Conservation (phyloP, 140 eudicot genomes). For the Oenanthe javanica region DNA sequence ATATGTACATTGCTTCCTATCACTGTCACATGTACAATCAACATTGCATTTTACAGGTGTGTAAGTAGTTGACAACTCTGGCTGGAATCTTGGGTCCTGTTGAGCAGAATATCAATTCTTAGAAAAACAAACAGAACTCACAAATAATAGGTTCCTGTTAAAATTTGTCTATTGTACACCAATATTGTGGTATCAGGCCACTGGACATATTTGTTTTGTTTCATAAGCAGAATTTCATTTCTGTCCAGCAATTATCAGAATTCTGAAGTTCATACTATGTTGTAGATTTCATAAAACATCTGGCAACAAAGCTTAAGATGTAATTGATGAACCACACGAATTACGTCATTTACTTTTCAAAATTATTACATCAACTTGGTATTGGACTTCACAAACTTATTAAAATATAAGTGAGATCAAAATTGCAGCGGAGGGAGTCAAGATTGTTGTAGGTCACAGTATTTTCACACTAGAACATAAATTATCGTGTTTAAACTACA, state of each 20-base stretch:
- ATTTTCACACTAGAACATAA: neutral
- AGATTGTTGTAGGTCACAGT: neutral
- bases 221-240: neutral
- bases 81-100: constrained; percentile 91
- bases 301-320: neutral
- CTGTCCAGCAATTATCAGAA: neutral
- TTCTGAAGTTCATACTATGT: neutral
- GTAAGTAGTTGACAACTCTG: constrained; percentile 66
- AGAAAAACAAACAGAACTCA: neutral
- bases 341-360: neutral
- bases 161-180: neutral
- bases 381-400: neutral
- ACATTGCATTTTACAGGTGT: constrained; percentile 60
- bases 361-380: neutral
- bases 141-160: neutral
- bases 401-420: neutral
- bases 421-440: neutral
- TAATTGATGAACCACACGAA: neutral
- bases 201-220: neutral
- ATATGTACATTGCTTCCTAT: constrained; percentile 55
- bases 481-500: neutral
- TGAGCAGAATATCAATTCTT: constrained; percentile 4
- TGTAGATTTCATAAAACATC: neutral
- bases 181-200: neutral
- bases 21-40: constrained; percentile 65